A percentile compares a stretch with the other conserved stretches of the same genome.
Evolutionary conservation across 306 rosid species (phyloP).

Genomic region (cucumber (Cucumis sativus)): Cucumber_9930_V3 NC_026660.2:7853001-7853500

Average conservation of each 20-base stretch:
- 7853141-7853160: conserved; percentile 46
- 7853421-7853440: not conserved
- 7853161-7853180: conserved; percentile 60
- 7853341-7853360: conserved; percentile 73
- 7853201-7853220: conserved; percentile 6
- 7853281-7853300: conserved; percentile 67
- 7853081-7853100: not conserved
- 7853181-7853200: conserved; percentile 89
- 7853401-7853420: not conserved
- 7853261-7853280: not conserved
- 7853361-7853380: conserved; percentile 90
- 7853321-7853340: conserved; percentile 83
- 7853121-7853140: conserved; percentile 82
- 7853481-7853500: not conserved
- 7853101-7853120: not conserved
- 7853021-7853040: not conserved
- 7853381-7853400: conserved; percentile 63
- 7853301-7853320: conserved; percentile 96
- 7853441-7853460: not conserved
- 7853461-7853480: not conserved
- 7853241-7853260: not conserved
- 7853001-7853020: conserved; percentile 25
- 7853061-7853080: not conserved
- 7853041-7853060: not conserved
- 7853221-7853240: conserved; percentile 7